A percentile compares a stretch with the other conserved stretches of the same genome.
These are phyloP conservation scores for Quercus tomentella DNA, from an alignment of 331 rosid species.

Conservation along the genomic window DNA sequence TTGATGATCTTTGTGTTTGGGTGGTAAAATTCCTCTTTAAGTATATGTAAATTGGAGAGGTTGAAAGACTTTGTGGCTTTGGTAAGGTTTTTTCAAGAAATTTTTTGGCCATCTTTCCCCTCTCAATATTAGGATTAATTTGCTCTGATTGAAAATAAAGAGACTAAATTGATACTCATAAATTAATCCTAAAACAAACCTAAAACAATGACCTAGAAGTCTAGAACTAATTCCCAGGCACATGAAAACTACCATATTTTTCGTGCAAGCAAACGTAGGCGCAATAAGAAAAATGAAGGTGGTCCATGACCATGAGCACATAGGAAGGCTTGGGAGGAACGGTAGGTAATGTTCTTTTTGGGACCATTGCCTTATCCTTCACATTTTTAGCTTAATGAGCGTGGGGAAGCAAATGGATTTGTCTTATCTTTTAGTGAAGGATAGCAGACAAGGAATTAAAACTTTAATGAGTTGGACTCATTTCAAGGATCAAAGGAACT, in stretches of 20 bases:
- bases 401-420: slow-evolving; percentile 7
- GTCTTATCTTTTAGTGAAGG: background rate
- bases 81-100: no score
- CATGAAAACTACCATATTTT: background rate
- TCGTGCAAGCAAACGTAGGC: background rate
- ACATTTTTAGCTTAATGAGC: background rate
- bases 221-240: background rate
- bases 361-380: background rate
- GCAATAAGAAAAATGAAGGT: background rate
- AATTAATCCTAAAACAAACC: no score
- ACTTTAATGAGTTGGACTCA: background rate
- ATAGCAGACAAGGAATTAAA: background rate
- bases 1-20: no score
- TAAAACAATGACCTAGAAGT: no score
- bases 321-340: background rate
- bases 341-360: background rate
- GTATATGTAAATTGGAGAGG: no score
- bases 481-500: background rate
- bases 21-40: no score
- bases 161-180: no score
- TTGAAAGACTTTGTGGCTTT: no score
- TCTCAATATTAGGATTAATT: no score
- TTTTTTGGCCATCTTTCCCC: no score
- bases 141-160: no score
- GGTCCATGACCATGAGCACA: background rate